Percentiles rank a stretch among this genome's conserved stretches.
phyloP scores from a whole-genome alignment of 2,329 filamentous ascomycete species.

The Penicillium sp. region DNA sequence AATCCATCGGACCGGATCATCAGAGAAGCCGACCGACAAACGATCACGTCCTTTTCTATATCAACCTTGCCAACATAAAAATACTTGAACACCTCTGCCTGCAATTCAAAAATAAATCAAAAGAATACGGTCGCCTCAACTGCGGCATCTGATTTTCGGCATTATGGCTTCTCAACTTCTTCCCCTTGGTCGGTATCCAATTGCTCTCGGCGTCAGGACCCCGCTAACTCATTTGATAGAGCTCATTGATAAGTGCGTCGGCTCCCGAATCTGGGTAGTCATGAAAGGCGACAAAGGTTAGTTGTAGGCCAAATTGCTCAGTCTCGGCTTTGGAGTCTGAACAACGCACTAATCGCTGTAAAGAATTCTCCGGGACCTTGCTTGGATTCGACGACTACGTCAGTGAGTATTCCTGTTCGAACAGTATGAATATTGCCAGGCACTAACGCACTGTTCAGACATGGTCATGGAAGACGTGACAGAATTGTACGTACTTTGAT shows the following conservation, averaged over 20 bases:
- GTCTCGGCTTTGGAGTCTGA: not conserved
- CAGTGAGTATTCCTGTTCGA: conserved; percentile 64
- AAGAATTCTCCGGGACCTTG: conserved; percentile 93
- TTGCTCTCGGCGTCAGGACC: conserved; percentile 11
- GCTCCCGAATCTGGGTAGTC: conserved; percentile 95
- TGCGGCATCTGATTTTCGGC: not conserved
- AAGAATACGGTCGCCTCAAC: too few species aligned
- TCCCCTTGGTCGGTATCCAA: conserved; percentile 56
- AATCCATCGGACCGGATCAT: conserved; percentile 23
- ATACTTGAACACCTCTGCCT: conserved; percentile 2
- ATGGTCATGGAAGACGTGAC: conserved; percentile 98
- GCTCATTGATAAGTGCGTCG: conserved; percentile 98
- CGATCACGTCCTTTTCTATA: conserved; percentile 22
- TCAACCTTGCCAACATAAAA: conserved; percentile 10
- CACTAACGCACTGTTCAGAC: conserved; percentile 53
- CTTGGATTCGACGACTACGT: conserved; percentile 99
- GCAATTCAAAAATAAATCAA: not conserved
- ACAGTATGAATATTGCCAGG: conserved; percentile 10
- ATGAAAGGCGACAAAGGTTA: conserved; percentile 99
- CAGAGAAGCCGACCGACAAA: conserved; percentile 17
- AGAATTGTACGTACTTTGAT: conserved; percentile 67
- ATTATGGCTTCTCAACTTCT: conserved; percentile 70
- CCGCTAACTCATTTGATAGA: conserved; percentile 54
- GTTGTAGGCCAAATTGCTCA: conserved; percentile 7
- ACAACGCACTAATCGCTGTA: conserved; percentile 13